Evolutionary conservation across 345 rosid genomes (phyloP), one percentile per base, ranked within the genome.

Genomic region (Limnanthes douglasii): DNA sequence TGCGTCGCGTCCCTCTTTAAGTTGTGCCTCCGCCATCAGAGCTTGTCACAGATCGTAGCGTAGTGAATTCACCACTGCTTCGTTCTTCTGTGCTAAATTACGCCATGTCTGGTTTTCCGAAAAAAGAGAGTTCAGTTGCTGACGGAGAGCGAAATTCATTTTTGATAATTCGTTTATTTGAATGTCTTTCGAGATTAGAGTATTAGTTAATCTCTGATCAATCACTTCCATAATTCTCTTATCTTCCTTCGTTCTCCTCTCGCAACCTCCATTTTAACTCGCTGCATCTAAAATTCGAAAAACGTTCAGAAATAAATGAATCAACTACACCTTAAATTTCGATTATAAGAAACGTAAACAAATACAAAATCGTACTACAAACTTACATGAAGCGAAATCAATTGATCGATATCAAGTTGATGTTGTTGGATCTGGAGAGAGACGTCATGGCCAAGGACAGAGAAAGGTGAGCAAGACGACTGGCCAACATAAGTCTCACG

Each of bases 81-180:
- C 73, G 39, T 68, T 75, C 33, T 50, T 52, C 45, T 67, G 78
- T 2, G 84, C 84, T 28, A 70, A 34, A 15, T 70, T 73, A 37
- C 68, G 50, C 84, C 84, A 75, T 12, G 68, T 61, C 45, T 75
- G 78, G 21, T 67, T 75, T 56, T 75, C 84, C 2, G 67, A 33
- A 39, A 53, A 61, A 6, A 70, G 34, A 0, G 73, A 59, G 50
- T 65, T 75, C 7, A 70, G 56, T 21, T 39, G 34, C 46, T 75
- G 75, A 43, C 70, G 68, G 1, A 75, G 54, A 0, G 68, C 84
- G 66, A 61, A 67, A 47, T 75, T 75, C 33, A 70, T 15, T 37
- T 68, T 62, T 8, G 66, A 66, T 1, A 75, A 62, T 44, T 65
- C 59, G 11, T 61, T 67, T 4, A 75, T 56, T 30, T 75, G 75